Base-by-base conservation (phyloP, 169 alveolate species). In the Cryptosporidium meleagridis region DNA sequence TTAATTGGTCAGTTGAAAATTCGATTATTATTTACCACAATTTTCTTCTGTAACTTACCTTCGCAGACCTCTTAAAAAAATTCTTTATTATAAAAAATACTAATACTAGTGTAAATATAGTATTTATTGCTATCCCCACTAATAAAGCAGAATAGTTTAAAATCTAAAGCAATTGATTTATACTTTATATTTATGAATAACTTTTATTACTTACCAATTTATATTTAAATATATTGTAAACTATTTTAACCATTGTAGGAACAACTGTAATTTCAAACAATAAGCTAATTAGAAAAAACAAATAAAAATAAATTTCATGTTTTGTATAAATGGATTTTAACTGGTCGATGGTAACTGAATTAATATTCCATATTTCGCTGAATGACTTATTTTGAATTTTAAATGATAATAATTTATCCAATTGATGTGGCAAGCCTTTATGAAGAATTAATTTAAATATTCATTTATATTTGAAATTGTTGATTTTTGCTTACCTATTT, bases 261-360 rank as follows among this genome's bases (percentile, higher is more conserved):
- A 65, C 29, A 23, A 80, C 73, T 26, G 75, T 26, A 3, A 65
- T 29, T 80, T 80, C 89, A 80, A 80, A 80, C 39, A 80, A 26
- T 31, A 80, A 53, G 48, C 89, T 80, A 35, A 62, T 41, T 3
- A 31, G 23, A 21, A 80, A 80, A 35, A 80, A 80, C 29, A 80
- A 45, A 80, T 80, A 80, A 29, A 62, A 80, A 44, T 80, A 80
- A 33, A 80, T 41, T 80, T 80, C 89, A 80, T 80, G 89, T 80
- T 80, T 80, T 18, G 39, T 41, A 41, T 80, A 80, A 41, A 80
- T 80, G n/a, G 21, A 67, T 48, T 51, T 80, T 31, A 80, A 26
- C 39, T 80, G 89, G 14, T 80, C 89, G 5, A 80, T 62, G 0
- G 89, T 80, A 62, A 80, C 55, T 18, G 89, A 62, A 35, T 65